Conservation (phyloP, 495 filamentous ascomycete species). For the Penicillium macrosclerotiorum region DNA sequence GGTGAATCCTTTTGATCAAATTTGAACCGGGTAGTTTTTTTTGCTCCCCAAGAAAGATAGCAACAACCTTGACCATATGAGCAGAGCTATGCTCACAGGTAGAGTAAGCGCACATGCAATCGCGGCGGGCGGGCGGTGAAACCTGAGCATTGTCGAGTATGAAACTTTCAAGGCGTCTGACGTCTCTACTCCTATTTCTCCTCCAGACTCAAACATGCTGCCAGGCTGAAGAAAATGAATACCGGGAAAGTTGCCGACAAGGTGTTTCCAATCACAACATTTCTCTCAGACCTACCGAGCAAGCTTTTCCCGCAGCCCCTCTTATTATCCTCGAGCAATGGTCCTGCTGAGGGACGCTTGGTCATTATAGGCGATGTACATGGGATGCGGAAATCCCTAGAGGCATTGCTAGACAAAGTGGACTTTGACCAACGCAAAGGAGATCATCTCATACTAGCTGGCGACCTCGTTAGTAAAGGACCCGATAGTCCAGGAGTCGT, state of each 20-base stretch:
- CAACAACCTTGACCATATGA: too few species aligned
- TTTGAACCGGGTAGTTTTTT: too few species aligned
- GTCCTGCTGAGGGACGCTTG: slow-evolving; percentile 8
- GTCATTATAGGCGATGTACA: slow-evolving; percentile 23
- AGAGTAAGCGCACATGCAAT: too few species aligned
- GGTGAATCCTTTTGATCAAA: too few species aligned
- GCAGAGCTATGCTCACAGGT: too few species aligned
- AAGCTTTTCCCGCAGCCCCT: slow-evolving; percentile 5
- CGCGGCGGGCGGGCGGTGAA: too few species aligned
- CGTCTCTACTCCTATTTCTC: too few species aligned
- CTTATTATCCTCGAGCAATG: slow-evolving; percentile 6
- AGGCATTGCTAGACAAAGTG: slow-evolving; percentile 16
- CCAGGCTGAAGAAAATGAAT: too few species aligned
- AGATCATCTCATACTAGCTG: slow-evolving; percentile 18
- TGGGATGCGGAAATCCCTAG: slow-evolving; percentile 21
- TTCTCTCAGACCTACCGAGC: slow-evolving; percentile 21
- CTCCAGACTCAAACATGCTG: too few species aligned
- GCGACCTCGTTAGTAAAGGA: slow-evolving; percentile 20
- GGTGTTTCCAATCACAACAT: slow-evolving; percentile 20
- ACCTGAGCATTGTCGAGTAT: too few species aligned
- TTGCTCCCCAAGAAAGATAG: too few species aligned
- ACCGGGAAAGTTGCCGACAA: slow-evolving; percentile 3
- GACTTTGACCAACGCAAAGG: slow-evolving; percentile 12
- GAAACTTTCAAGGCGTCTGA: too few species aligned
- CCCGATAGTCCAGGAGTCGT: slow-evolving; percentile 21